phyloP scores from a whole-genome alignment of 495 filamentous ascomycete species.

The Lepidopterella palustris region DNA sequence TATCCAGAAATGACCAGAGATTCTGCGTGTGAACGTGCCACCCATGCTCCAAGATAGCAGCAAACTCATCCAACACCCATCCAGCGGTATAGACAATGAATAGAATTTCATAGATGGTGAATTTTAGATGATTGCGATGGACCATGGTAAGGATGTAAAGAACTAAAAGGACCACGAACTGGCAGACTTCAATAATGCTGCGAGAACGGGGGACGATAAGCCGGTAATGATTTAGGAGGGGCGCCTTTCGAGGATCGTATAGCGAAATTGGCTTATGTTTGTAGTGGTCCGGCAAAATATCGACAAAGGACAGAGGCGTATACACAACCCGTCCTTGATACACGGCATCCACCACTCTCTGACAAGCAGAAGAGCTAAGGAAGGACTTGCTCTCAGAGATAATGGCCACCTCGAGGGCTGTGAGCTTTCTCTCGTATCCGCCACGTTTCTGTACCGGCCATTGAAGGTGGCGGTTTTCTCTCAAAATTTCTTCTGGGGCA shows the following conservation, averaged over 20 bases:
- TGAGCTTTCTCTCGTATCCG: slow-evolving; percentile 54
- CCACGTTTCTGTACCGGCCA: slow-evolving; percentile 44
- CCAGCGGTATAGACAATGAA: slow-evolving; percentile 61
- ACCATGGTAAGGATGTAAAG: slow-evolving; percentile 60
- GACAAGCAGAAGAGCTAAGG: slow-evolving; percentile 57
- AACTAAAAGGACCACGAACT: slow-evolving; percentile 56
- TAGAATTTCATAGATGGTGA: slow-evolving; percentile 49
- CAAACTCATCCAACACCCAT: slow-evolving; percentile 67
- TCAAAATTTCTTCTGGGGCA: slow-evolving; percentile 51
- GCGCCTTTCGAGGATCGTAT: slow-evolving; percentile 60
- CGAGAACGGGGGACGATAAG: slow-evolving; percentile 63
- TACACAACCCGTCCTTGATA: slow-evolving; percentile 62
- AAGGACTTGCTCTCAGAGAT: slow-evolving; percentile 62
- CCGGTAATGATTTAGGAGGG: slow-evolving; percentile 67
- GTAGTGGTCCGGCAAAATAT: slow-evolving; percentile 67
- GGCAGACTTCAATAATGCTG: slow-evolving; percentile 59
- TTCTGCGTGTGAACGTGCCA: slow-evolving; percentile 74
- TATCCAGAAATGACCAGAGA: slow-evolving; percentile 71
- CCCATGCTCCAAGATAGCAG: slow-evolving; percentile 63
- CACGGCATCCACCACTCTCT: slow-evolving; percentile 64
- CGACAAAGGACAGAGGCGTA: slow-evolving; percentile 62
- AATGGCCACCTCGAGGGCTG: slow-evolving; percentile 64
- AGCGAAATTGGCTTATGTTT: slow-evolving; percentile 65
- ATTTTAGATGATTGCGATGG: slow-evolving; percentile 43
- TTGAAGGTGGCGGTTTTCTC: slow-evolving; percentile 42